Evolutionary conservation across 495 filamentous ascomycete genomes (phyloP).

Genomic region (Tuber magnatum): DNA sequence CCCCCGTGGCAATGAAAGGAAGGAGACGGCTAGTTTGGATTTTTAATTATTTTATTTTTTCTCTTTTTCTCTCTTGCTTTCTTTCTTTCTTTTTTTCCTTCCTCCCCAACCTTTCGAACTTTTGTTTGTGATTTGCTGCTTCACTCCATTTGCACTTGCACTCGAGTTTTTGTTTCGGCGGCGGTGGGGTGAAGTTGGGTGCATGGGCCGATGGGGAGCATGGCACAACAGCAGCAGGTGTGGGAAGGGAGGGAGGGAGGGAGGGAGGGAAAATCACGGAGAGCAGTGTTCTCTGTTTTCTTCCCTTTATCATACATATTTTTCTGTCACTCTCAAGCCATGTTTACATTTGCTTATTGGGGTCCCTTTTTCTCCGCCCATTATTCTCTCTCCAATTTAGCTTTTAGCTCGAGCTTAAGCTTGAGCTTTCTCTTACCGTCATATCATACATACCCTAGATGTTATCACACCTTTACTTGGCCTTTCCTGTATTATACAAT

Average conservation of each 20-base stretch:
- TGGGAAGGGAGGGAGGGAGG: background rate
- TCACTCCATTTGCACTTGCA: background rate
- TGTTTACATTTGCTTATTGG: background rate
- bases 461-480: constrained; percentile 1
- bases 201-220: background rate
- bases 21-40: constrained; percentile 44
- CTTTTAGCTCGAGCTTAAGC: background rate
- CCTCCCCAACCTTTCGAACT: background rate
- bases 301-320: background rate
- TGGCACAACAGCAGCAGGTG: background rate
- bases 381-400: constrained; percentile 5
- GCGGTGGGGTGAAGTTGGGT: constrained; percentile 1
- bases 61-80: constrained; percentile 43
- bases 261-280: background rate
- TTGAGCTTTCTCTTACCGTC: background rate
- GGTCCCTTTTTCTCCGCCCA: constrained; percentile 4
- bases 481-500: constrained; percentile 30
- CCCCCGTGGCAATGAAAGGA: background rate
- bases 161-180: background rate
- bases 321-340: background rate
- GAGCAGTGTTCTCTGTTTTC: background rate
- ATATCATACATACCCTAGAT: background rate
- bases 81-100: constrained; percentile 8
- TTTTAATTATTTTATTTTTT: constrained; percentile 43
- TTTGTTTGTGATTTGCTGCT: background rate